Conservation (phyloP, 768 basidiomycete species). For the Clathrus columnatus region DNA sequence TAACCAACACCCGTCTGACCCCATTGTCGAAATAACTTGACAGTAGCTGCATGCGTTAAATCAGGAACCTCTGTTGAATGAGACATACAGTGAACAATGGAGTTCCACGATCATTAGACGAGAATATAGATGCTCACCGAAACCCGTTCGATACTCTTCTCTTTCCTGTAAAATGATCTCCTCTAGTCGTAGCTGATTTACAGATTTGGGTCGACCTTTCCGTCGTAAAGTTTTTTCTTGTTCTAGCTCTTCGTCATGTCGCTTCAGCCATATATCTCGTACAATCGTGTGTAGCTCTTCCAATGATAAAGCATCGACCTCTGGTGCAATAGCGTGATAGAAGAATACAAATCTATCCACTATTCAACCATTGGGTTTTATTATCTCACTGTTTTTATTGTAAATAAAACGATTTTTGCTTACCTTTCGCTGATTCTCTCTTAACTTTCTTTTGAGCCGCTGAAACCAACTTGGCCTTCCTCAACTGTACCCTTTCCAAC, state of each 20-base stretch:
- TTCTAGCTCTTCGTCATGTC: slow-evolving; percentile 58
- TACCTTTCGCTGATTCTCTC: slow-evolving; percentile 49
- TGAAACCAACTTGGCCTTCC: slow-evolving; percentile 59
- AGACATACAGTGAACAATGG: slow-evolving; percentile 6
- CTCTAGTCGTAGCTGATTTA: slow-evolving; percentile 57
- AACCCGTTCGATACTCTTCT: slow-evolving; percentile 71
- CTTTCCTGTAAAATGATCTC: slow-evolving; percentile 58
- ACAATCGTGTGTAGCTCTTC: slow-evolving; percentile 59
- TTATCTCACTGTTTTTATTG: not conserved
- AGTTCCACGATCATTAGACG: slow-evolving; percentile 1
- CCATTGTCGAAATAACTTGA: slow-evolving; percentile 68
- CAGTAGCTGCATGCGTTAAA: slow-evolving; percentile 62
- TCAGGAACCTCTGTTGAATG: slow-evolving; percentile 59
- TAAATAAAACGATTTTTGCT: slow-evolving; percentile 11
- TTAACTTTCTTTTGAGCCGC: slow-evolving; percentile 46
- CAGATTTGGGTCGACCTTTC: slow-evolving; percentile 69
- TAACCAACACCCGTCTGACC: slow-evolving; percentile 68
- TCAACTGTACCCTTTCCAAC: slow-evolving; percentile 53
- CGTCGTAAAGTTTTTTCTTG: slow-evolving; percentile 52
- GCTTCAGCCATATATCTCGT: slow-evolving; percentile 61
- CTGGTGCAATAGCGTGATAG: slow-evolving; percentile 58
- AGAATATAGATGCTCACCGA: slow-evolving; percentile 43
- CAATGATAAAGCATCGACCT: slow-evolving; percentile 45
- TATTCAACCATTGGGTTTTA: slow-evolving; percentile 19
- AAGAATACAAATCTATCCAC: slow-evolving; percentile 72